These are phyloP conservation scores for Cyberlindnera maritima DNA, from an alignment of 805 yeast genomes.

Conservation along the genomic window DNA sequence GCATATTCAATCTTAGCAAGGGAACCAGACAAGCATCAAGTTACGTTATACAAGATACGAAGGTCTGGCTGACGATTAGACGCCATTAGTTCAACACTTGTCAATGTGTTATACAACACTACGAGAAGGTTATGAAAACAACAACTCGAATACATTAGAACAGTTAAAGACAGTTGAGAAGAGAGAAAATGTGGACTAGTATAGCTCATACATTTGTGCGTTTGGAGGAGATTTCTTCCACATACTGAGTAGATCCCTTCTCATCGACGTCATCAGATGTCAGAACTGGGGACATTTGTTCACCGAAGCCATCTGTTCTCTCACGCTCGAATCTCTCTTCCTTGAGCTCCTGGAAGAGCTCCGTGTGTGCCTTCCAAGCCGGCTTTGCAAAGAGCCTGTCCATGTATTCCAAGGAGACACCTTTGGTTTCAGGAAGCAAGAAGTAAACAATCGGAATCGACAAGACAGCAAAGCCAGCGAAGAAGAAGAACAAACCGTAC, in stretches of 20 bases:
- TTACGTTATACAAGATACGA: too few relatives aligned
- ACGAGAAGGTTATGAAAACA: too few relatives aligned
- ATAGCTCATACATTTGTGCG: background rate
- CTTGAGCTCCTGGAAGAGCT: conserved; percentile 6
- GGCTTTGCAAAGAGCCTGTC: conserved; percentile 29
- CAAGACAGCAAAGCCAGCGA: conserved; percentile 17
- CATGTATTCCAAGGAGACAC: conserved; percentile 44
- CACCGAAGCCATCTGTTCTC: conserved; percentile 1
- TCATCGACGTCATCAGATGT: conserved; percentile 1
- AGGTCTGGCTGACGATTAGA: too few relatives aligned
- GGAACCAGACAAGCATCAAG: too few relatives aligned
- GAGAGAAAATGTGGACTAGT: too few relatives aligned
- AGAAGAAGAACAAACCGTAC: conserved; percentile 44
- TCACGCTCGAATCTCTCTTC: conserved; percentile 3
- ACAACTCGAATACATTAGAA: too few relatives aligned
- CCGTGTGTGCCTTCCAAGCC: conserved; percentile 23
- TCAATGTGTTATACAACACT: too few relatives aligned
- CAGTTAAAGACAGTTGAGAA: too few relatives aligned
- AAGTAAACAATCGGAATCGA: conserved; percentile 40
- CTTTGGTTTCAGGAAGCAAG: conserved; percentile 45
- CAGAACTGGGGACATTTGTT: background rate
- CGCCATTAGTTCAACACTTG: too few relatives aligned
- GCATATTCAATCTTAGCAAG: too few relatives aligned
- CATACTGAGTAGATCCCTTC: conserved; percentile 1
- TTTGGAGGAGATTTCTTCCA: conserved; percentile 1